phyloP scores from a whole-genome alignment of 2,329 filamentous ascomycete species.

The Furcasterigmium furcatum region DNA sequence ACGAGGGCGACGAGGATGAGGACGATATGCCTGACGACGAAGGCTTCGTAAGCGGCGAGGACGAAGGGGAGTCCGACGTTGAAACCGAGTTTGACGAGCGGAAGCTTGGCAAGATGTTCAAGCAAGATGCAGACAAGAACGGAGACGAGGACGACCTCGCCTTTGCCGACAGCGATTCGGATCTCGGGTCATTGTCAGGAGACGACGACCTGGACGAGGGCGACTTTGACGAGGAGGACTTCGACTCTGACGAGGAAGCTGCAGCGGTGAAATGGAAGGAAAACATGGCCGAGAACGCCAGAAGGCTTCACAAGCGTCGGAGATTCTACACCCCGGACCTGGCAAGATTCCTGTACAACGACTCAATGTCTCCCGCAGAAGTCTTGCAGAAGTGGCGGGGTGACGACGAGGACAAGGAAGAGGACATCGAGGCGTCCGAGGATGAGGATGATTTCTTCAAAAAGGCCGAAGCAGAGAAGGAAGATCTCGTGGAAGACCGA shows the following conservation, averaged over 20 bases:
- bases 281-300: conserved; percentile 75
- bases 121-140: conserved; percentile 46
- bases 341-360: conserved; percentile 85
- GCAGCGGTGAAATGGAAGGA: conserved; percentile 82
- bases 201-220: conserved; percentile 40
- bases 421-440: conserved; percentile 53
- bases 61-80: conserved; percentile 45
- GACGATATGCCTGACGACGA: conserved; percentile 43
- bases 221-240: conserved; percentile 45
- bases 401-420: conserved; percentile 51
- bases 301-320: conserved; percentile 65
- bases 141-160: conserved; percentile 68
- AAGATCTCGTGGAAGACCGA: conserved; percentile 76
- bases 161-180: conserved; percentile 96
- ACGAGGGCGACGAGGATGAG: conserved; percentile 53
- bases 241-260: conserved; percentile 63
- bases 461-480: conserved; percentile 59
- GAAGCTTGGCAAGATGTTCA: conserved; percentile 60
- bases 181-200: conserved; percentile 80
- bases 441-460: conserved; percentile 62
- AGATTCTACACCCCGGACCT: conserved; percentile 80
- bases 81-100: conserved; percentile 57
- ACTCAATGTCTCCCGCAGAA: conserved; percentile 69
- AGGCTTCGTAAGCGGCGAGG: conserved; percentile 51
- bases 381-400: conserved; percentile 80